Conservation (phyloP, 106 monocot species). For the Alisma plantagoaquatica region DNA sequence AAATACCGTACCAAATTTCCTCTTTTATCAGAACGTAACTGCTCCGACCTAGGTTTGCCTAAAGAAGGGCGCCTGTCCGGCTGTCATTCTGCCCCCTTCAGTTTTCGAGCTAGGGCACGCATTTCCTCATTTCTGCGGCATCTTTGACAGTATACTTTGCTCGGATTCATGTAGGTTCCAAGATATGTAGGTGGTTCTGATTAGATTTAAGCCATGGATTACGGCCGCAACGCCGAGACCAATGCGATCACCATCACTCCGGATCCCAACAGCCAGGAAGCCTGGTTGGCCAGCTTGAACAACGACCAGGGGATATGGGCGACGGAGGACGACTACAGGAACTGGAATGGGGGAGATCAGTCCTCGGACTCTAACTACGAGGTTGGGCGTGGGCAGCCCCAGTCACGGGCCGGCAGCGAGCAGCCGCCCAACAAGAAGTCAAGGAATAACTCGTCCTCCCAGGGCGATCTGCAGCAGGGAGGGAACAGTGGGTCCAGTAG, state of each 20-base stretch:
- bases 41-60: too few species aligned
- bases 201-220: too few species aligned
- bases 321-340: conserved; percentile 61
- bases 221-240: conserved; percentile 8
- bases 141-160: too few species aligned
- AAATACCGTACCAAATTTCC: too few species aligned
- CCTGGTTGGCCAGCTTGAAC: conserved; percentile 14
- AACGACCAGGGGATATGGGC: conserved; percentile 54
- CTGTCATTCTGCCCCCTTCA: too few species aligned
- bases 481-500: conserved; percentile 16
- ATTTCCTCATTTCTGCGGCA: too few species aligned
- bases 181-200: too few species aligned
- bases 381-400: conserved; percentile 15
- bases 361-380: conserved; percentile 29
- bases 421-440: conserved; percentile 62
- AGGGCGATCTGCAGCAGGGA: conserved; percentile 18
- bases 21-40: too few species aligned
- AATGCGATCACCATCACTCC: conserved; percentile 69
- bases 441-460: conserved; percentile 23
- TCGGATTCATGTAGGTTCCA: too few species aligned
- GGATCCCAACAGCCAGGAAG: conserved; percentile 22
- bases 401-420: conserved; percentile 51
- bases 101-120: too few species aligned
- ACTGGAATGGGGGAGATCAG: conserved; percentile 34
- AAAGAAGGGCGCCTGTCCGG: too few species aligned